Conservation (phyloP, 75 land plant species). For the Larix kaempferi region DNA sequence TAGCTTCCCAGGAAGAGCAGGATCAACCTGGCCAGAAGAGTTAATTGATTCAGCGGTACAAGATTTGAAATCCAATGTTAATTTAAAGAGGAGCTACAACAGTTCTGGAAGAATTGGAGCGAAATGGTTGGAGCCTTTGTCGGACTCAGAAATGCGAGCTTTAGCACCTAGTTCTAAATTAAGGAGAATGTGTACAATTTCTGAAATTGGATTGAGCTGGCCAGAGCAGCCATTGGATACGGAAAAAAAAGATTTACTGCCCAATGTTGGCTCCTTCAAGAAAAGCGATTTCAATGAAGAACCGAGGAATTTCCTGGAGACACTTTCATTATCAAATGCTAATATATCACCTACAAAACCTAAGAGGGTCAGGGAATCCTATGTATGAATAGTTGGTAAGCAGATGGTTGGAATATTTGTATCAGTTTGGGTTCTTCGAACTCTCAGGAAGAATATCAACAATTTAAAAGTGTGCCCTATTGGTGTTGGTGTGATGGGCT, state of each 20-base stretch:
- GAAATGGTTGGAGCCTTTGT: constrained; percentile 7
- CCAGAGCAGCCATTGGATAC: constrained; percentile 63
- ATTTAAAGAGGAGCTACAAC: constrained; percentile 41
- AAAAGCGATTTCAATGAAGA: constrained; percentile 19
- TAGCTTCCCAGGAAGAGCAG: constrained; percentile 16
- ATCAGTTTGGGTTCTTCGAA: constrained; percentile 80
- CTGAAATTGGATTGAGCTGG: constrained; percentile 65
- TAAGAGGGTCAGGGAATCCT: constrained; percentile 31
- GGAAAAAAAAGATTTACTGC: constrained; percentile 21
- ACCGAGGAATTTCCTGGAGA: constrained; percentile 9
- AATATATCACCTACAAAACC: constrained; percentile 25
- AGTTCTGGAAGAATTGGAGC: constrained; percentile 34
- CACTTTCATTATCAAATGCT: constrained; percentile 19
- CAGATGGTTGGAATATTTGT: constrained; percentile 96
- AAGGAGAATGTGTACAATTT: constrained; percentile 36
- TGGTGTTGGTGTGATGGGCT: constrained; percentile 96
- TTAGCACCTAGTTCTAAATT: constrained; percentile 17
- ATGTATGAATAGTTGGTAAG: constrained; percentile 84
- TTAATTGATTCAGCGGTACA: constrained; percentile 34
- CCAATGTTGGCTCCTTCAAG: constrained; percentile 38
- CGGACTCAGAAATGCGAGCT: constrained; percentile 12
- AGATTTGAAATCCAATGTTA: constrained; percentile 15
- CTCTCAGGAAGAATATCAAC: constrained; percentile 65
- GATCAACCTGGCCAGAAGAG: constrained; percentile 51
- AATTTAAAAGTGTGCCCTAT: constrained; percentile 87